Evolutionary conservation across 768 basidiomycete genomes (phyloP).

Genomic region (Lyophyllum decastes): DNA sequence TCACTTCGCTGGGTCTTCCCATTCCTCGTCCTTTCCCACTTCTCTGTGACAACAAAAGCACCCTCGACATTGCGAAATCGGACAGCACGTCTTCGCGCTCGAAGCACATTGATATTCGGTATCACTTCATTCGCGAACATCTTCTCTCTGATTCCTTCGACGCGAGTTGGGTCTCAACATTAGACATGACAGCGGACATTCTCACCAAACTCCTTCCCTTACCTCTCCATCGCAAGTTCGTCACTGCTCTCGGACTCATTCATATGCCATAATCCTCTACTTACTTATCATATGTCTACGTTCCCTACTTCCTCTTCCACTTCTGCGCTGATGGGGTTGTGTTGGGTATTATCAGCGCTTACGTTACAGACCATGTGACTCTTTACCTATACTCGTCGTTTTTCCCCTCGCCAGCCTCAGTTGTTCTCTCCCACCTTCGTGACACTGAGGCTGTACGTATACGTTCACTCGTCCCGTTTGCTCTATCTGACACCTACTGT

Average conservation of each 20-base stretch:
- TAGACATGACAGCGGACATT: slow-evolving; percentile 36
- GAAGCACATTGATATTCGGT: slow-evolving; percentile 18
- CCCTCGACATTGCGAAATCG: slow-evolving; percentile 12
- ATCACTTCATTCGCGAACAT: slow-evolving; percentile 39
- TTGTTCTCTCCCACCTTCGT: neutral
- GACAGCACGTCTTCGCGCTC: slow-evolving; percentile 24
- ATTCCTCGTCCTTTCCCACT: slow-evolving; percentile 17
- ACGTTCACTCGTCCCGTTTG: neutral
- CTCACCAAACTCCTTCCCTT: slow-evolving; percentile 38
- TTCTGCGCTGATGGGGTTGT: neutral
- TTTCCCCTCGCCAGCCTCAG: neutral
- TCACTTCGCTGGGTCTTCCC: slow-evolving; percentile 7
- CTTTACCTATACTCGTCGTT: neutral
- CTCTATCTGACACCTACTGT: no score
- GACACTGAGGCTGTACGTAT: neutral
- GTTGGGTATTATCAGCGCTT: neutral
- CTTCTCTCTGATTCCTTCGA: slow-evolving; percentile 14
- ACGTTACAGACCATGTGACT: neutral
- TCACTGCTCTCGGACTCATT: neutral
- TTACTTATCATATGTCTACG: neutral
- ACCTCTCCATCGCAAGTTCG: neutral
- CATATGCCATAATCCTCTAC: neutral
- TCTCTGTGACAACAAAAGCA: slow-evolving; percentile 21
- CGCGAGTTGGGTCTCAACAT: slow-evolving; percentile 29
- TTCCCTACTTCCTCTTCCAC: neutral